Base-by-base conservation (phyloP, 768 basidiomycete species). In the Auriscalpium vulgare region DNA sequence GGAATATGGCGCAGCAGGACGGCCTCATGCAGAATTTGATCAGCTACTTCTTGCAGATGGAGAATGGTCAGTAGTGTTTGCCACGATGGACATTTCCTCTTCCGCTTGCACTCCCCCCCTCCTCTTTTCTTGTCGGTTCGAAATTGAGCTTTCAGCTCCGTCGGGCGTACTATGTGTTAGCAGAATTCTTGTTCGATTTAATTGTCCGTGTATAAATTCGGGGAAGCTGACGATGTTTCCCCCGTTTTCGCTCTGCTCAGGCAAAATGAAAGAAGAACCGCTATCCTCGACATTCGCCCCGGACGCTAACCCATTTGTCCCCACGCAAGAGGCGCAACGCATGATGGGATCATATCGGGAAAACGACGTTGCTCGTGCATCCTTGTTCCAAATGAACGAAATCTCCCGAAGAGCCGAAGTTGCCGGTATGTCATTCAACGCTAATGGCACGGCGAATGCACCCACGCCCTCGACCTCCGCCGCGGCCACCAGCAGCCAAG, bases 1-100 rank as follows among this genome's bases (percentile, higher is more conserved):
- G 80, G 57, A 82, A 81, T 61, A 81, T 85, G 81, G 87, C 86
- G 36, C 85, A 91, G 70, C 90, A 92, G 74, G 92, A 95, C 62
- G 82, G 81, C 44, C 68, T 92, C 54, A 85, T 91, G 81, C 87
- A 91, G 70, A 83, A 80, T 62, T 66, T 93, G 57, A 85, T 94
- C 62, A 83, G 85, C 56, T 90, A 89, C 72, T 87, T 90, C 69
- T 72, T 93, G 62, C 83, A 86, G 62, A 71, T 79, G 59, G 89
- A 90, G 71, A 76, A 75, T 59, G 77, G 78, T 78, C 67, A 68
- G 76, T 71, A 64, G 59, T 58, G 61, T 62, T 63, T 65, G 53
- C 68, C 59, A 59, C 19, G 51, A 59, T 50, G 51, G 38, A 23
- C 47, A 36, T 54, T 23, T 50, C 35, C 16, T 19, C 51, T 51